Evolutionary conservation across 768 basidiomycete species (phyloP).

Genomic region (Chalciporus sphaerocephalus): DNA sequence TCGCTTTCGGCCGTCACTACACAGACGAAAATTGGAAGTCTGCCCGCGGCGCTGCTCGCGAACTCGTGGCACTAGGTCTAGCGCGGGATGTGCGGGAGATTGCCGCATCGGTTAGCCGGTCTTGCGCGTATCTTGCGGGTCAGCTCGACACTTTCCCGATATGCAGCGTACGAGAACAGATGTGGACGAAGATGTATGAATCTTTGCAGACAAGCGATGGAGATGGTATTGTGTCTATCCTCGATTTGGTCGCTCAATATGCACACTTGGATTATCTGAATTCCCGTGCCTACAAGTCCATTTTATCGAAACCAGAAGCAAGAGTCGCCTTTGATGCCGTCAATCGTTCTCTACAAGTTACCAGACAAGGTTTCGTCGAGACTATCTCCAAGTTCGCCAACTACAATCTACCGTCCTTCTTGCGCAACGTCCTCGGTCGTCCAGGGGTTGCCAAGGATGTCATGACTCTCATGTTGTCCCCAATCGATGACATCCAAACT

Average conservation of each 20-base stretch:
- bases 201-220: conserved; percentile 54
- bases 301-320: conserved; percentile 30
- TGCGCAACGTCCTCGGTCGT: conserved; percentile 51
- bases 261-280: conserved; percentile 66
- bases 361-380: conserved; percentile 61
- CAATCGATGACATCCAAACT: conserved; percentile 66
- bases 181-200: conserved; percentile 70
- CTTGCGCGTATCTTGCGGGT: conserved; percentile 33
- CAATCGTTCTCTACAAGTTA: conserved; percentile 53
- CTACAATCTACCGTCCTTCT: conserved; percentile 47
- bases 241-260: conserved; percentile 53
- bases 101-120: conserved; percentile 26
- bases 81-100: conserved; percentile 34
- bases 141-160: conserved; percentile 29
- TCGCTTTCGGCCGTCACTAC: conserved; percentile 42
- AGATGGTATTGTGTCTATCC: conserved; percentile 53
- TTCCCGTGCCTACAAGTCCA: conserved; percentile 43
- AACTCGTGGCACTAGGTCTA: conserved; percentile 36
- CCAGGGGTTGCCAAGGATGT: conserved; percentile 56
- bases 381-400: conserved; percentile 64
- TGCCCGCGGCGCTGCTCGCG: conserved; percentile 39
- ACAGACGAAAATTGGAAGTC: conserved; percentile 39
- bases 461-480: conserved; percentile 75
- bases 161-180: conserved; percentile 45
- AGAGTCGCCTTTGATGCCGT: conserved; percentile 46